These are phyloP conservation scores for Lachnellula subtilissima DNA, from an alignment of 2,329 filamentous ascomycete species.

Conservation along the genomic window DNA sequence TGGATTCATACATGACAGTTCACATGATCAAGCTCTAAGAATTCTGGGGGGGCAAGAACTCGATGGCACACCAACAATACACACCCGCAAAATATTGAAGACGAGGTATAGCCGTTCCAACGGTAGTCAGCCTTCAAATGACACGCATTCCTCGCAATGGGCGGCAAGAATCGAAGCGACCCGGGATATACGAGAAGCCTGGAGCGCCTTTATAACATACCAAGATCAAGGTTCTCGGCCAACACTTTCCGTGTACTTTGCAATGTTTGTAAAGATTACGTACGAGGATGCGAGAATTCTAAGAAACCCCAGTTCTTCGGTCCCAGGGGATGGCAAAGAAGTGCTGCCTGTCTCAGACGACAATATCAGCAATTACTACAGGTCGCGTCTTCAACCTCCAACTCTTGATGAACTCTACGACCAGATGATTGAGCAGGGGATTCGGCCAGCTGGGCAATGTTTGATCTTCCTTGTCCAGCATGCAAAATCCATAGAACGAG, in stretches of 20 bases:
- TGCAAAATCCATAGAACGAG: conserved; percentile 44
- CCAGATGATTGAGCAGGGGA: conserved; percentile 47
- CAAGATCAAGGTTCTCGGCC: conserved; percentile 34
- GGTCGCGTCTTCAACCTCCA: conserved; percentile 57
- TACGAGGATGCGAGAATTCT: conserved; percentile 30
- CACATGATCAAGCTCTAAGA: conserved; percentile 45
- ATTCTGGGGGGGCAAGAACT: conserved; percentile 48
- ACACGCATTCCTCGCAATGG: conserved; percentile 36
- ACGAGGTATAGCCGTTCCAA: neutral
- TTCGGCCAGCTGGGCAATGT: conserved; percentile 45
- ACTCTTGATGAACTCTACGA: conserved; percentile 53
- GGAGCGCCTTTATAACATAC: conserved; percentile 40
- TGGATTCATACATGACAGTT: conserved; percentile 43
- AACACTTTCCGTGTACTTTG: conserved; percentile 45
- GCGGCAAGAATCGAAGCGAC: conserved; percentile 54
- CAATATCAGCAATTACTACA: conserved; percentile 61
- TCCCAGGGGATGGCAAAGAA: conserved; percentile 59
- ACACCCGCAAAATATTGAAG: conserved; percentile 39
- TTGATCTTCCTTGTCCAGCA: conserved; percentile 53
- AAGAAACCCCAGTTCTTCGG: conserved; percentile 22
- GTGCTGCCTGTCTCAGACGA: conserved; percentile 48
- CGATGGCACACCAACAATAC: conserved; percentile 52
- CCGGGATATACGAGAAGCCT: conserved; percentile 57
- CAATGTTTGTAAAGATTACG: conserved; percentile 56
- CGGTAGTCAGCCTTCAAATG: too few species aligned